Conservation (phyloP, 1,139 yeast species). For the Blastobotrys arbuscula region DNA sequence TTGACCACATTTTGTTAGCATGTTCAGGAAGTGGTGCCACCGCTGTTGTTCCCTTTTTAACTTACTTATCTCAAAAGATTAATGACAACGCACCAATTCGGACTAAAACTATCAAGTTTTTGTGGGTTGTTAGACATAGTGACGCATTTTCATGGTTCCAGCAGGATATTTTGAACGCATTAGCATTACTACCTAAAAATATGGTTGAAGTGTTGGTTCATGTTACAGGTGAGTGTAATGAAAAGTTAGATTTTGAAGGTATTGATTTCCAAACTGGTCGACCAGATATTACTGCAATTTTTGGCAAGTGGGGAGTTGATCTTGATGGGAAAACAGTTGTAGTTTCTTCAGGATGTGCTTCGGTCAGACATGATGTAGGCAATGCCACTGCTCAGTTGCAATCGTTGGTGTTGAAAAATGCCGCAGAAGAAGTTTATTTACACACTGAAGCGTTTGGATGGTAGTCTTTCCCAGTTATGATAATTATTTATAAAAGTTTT, state of each 20-base stretch:
- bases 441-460: constrained; percentile 60
- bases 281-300: constrained; percentile 33
- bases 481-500: no score
- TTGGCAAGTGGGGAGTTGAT: constrained; percentile 17
- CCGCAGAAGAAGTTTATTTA: constrained; percentile 42
- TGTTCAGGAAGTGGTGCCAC: constrained; percentile 48
- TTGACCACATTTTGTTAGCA: constrained; percentile 44
- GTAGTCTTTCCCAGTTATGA: no score
- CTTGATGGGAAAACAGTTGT: constrained; percentile 42
- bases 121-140: constrained; percentile 44
- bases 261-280: constrained; percentile 26
- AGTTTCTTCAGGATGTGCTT: constrained; percentile 48
- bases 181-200: constrained; percentile 12
- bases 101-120: constrained; percentile 35
- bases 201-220: constrained; percentile 11
- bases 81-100: constrained; percentile 10
- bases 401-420: constrained; percentile 24
- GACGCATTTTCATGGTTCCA: constrained; percentile 45
- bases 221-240: constrained; percentile 6
- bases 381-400: constrained; percentile 41
- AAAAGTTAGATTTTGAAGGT: not conserved
- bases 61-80: constrained; percentile 21
- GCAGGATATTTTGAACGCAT: constrained; percentile 35
- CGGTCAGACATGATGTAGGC: constrained; percentile 43
- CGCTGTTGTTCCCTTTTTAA: constrained; percentile 47